Evolutionary conservation across 2,329 filamentous ascomycete genomes (phyloP).

Genomic region (Xylaria polymorpha): DNA sequence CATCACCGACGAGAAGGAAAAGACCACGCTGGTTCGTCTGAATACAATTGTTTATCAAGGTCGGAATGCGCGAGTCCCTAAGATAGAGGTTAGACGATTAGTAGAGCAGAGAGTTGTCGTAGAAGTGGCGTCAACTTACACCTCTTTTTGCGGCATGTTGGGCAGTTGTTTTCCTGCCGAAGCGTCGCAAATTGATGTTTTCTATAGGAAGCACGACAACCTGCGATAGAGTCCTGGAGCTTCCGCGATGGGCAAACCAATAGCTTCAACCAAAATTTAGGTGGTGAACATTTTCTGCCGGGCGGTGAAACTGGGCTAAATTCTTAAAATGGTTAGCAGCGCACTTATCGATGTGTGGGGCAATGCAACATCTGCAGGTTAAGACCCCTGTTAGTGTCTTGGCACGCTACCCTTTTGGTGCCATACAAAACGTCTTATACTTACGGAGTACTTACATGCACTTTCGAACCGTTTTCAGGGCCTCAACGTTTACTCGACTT

Average conservation of each 20-base stretch:
- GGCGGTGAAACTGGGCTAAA: slow-evolving; percentile 43
- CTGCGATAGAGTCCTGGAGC: slow-evolving; percentile 20
- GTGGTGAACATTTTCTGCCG: slow-evolving; percentile 46
- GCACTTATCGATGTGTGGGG: slow-evolving; percentile 7
- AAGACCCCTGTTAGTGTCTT: no score
- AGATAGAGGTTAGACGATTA: slow-evolving; percentile 21
- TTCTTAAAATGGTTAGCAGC: slow-evolving; percentile 20
- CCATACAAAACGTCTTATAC: no score
- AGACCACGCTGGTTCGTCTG: slow-evolving; percentile 98
- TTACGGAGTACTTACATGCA: no score
- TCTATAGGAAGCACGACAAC: slow-evolving; percentile 12
- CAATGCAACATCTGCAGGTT: no score
- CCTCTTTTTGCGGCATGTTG: slow-evolving; percentile 48
- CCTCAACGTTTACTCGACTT: no score
- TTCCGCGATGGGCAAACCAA: slow-evolving; percentile 11
- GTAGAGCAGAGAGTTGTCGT: not conserved
- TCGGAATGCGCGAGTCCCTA: slow-evolving; percentile 89
- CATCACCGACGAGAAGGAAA: slow-evolving; percentile 94
- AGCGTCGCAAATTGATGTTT: slow-evolving; percentile 19
- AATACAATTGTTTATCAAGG: slow-evolving; percentile 89
- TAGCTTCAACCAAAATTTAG: slow-evolving; percentile 45
- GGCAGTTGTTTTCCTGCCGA: slow-evolving; percentile 4
- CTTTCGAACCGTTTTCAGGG: no score
- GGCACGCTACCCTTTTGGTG: no score
- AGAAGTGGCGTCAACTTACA: slow-evolving; percentile 40